These are phyloP conservation scores for Prototheca cutis DNA, from an alignment of 163 green algal genomes.

Conservation along the genomic window DNA sequence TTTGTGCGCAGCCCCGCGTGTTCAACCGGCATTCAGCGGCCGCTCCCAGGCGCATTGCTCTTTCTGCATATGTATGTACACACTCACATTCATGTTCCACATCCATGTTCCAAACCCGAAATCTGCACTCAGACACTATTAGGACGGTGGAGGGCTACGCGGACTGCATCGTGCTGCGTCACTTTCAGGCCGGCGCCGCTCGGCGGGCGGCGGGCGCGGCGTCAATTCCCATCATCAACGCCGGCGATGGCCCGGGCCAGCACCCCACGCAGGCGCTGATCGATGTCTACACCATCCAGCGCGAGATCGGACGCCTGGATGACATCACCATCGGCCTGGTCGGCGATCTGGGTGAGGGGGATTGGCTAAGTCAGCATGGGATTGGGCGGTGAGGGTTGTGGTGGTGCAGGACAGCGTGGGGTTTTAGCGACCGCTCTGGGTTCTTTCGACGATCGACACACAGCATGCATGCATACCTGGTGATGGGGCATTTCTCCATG, in stretches of 20 bases:
- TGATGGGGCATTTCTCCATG: no score
- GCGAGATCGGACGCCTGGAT: conserved; percentile 82
- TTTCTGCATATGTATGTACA: not conserved
- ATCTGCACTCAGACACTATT: conserved; percentile 94
- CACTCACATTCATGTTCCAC: not conserved
- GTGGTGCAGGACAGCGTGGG: no score
- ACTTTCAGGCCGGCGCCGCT: conserved; percentile 80
- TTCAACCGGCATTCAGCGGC: no score
- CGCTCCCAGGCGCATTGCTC: no score
- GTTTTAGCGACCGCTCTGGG: no score
- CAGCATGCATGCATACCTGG: no score
- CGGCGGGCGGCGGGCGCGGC: conserved; percentile 62
- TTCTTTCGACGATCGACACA: no score
- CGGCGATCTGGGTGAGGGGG: conserved; percentile 72
- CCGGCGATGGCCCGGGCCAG: conserved; percentile 96
- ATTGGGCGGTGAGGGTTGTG: no score
- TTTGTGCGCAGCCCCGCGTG: no score
- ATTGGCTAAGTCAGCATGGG: no score
- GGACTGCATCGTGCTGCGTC: conserved; percentile 93
- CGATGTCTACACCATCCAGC: conserved; percentile 96
- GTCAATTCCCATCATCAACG: conserved; percentile 90
- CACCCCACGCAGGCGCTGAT: conserved; percentile 95
- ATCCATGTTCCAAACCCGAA: no score
- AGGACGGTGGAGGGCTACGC: conserved; percentile 92
- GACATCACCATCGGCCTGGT: conserved; percentile 84